Base-by-base conservation (phyloP, 164 flowering plant species). In the Vitis amurensis region DNA sequence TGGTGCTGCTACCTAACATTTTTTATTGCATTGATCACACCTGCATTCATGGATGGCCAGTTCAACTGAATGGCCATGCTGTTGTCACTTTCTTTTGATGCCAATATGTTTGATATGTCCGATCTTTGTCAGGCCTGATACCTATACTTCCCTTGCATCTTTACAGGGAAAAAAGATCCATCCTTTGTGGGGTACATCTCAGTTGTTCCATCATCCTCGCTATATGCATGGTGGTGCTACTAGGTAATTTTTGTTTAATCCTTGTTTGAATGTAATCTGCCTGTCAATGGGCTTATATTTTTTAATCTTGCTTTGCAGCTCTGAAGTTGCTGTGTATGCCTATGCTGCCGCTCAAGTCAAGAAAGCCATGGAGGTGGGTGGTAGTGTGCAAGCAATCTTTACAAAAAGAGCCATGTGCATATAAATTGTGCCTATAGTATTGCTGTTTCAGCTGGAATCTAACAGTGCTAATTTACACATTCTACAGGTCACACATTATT, bases 161-260 rank as follows among this genome's bases (percentile, higher is more conserved):
- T 4, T 78, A 23, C 74, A 94, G 98, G 98, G 94, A 14, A 78
- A 74, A 60, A 85, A 87, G 71, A 86, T 93, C 67, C 88, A 70
- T 55, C 95, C 89, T 67, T 74, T 93, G 77, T 93, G 99, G 99
- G 99, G 98, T 19, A 95, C 98, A 68, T 92, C 99, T 74, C 99
- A 95, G 76, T 71, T 95, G 76, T 95, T 95, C 76, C 2, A 79
- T 77, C 99, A 95, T 83, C 99, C 99, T 53, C 94, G 98, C 50
- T 95, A 84, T 85, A 95, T 93, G 99, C 98, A 91, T 76, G 99
- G 99, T 68, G 99, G 80, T 71, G 98, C 99, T 30, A 93, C 99
- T 49, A 95, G 99, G 99, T 95, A 83, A 59, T 37, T 47, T 29
- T 50, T 59, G 37, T 66, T 27, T 13, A 4, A 31, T 14, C 51